Base-by-base conservation (phyloP, 352 stramenopile genomes). In the Aphanomyces cochlioides region DNA sequence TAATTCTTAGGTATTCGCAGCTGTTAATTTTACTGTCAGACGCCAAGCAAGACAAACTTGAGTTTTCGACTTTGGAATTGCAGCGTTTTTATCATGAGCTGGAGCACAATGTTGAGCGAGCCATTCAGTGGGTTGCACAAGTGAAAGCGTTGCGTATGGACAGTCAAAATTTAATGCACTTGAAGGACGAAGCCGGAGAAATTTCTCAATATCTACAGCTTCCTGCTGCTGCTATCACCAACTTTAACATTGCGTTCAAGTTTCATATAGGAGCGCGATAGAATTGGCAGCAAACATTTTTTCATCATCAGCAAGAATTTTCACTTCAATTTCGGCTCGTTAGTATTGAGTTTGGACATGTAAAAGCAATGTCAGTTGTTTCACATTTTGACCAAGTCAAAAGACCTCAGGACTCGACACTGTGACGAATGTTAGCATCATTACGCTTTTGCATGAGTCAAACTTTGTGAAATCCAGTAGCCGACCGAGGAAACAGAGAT, bases 41-140 rank as follows among this genome's bases (percentile, higher is more conserved):
- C 39, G 70, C 72, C 15, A 83, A 72, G 17, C 74, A 83, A 36
- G 69, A 79, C 5, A 78, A 76, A 4, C 84, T 89, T 28, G 66
- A 73, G 34, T 90, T 92, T 70, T 81, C 84, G 56, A 82, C 82
- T 5, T 72, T 76, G 13, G 85, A 92, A 73, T 91, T 90, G 69
- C 72, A 75, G 5, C 74, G 85, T 10, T 90, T 94, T 74, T 86
- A 91, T 60, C 50, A 80, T 54, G 90, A 85, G 12, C 89, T 94
- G 19, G 79, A 81, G 43, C 82, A 89, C 5, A 83, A 82, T 13
- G 82, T 94, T 38, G 58, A 74, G 28, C 86, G 86, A 7, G 86
- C 85, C n/a, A 69, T 74, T 1, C 64, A 72, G 40, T 94, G 86
- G 86, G 63, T 94, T 38, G 79, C 82, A 61, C 76, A 87, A 6